Percentiles rank a stretch among this genome's conserved stretches.
phyloP scores from a whole-genome alignment of 306 rosid species.

The Cicer arietinum region DNA sequence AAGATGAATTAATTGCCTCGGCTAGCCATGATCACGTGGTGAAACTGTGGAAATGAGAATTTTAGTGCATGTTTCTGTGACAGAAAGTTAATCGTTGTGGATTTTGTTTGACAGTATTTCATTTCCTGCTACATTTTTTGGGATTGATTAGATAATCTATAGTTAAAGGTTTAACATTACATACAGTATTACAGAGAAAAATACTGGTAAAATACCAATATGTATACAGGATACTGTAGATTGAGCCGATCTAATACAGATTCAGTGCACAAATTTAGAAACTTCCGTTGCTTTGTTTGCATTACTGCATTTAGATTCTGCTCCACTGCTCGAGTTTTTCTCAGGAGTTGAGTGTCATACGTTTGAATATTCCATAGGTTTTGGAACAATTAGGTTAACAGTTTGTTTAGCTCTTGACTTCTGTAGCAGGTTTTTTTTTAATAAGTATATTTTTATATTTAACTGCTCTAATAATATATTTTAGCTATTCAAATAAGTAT shows the following conservation, averaged over 20 bases:
- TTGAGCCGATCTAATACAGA: background rate
- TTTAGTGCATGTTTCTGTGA: background rate
- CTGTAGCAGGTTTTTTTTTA: too few relatives aligned
- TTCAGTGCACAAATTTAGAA: background rate
- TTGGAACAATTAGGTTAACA: background rate
- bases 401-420: background rate
- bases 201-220: background rate
- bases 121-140: conserved; percentile 24
- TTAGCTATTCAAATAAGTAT: too few relatives aligned
- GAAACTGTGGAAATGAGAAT: conserved; percentile 66
- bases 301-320: background rate
- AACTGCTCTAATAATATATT: too few relatives aligned
- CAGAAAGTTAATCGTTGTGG: conserved; percentile 9
- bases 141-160: conserved; percentile 21
- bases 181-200: background rate
- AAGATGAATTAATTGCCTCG: conserved; percentile 60
- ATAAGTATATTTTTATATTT: too few relatives aligned
- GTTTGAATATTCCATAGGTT: background rate
- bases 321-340: background rate
- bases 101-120: conserved; percentile 5
- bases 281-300: conserved; percentile 2
- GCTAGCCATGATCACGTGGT: conserved; percentile 64
- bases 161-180: conserved; percentile 16
- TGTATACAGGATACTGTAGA: conserved; percentile 15
- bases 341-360: background rate